Base-by-base conservation (phyloP, 257 asterid species). In the Rehmannia glutinosa region DNA sequence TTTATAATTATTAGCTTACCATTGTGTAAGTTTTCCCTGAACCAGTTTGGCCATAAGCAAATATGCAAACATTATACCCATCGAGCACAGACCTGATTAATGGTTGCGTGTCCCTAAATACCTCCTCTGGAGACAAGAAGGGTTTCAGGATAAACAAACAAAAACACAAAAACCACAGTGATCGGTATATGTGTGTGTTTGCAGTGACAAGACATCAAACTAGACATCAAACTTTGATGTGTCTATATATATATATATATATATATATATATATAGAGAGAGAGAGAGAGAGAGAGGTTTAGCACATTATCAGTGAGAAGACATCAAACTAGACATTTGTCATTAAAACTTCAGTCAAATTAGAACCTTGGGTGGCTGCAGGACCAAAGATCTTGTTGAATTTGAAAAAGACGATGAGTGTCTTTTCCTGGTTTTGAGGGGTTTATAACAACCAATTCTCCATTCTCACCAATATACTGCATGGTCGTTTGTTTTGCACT, bases 31-130 rank as follows among this genome's bases (percentile, higher is more conserved):
- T 92, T 80, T 92, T 92, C 53, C 98, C 98, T 0, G 98, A 92
- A 54, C 98, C 98, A 61, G 97, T 92, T 81, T 92, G 98, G 28
- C 98, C 98, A 72, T 92, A 92, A 54, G 98, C 98, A 80, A 92
- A 90, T 66, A 92, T 92, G 86, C 98, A 92, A 41, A 90, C 97
- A 66, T 87, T 92, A 76, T 82, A 92, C 33, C 98, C 98, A 69
- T 92, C 98, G 66, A 92, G 96, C 58, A 89, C 98, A 42, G 98
- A 92, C 73, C 98, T 81, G 68, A 92, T 84, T 77, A 92, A 78
- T 28, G 95, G 96, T 71, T 84, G 97, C 38, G 96, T 92, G 76
- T 92, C 98, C 38, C 70, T 83, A 75, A 84, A 92, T 50, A 92
- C 98, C 55, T 90, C 97, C 95, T 90, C 98, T 87, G 83, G 25